Evolutionary conservation across 345 rosid species (phyloP), one percentile per base, ranked within the genome.

Genomic region (Physaria fendleri): DNA sequence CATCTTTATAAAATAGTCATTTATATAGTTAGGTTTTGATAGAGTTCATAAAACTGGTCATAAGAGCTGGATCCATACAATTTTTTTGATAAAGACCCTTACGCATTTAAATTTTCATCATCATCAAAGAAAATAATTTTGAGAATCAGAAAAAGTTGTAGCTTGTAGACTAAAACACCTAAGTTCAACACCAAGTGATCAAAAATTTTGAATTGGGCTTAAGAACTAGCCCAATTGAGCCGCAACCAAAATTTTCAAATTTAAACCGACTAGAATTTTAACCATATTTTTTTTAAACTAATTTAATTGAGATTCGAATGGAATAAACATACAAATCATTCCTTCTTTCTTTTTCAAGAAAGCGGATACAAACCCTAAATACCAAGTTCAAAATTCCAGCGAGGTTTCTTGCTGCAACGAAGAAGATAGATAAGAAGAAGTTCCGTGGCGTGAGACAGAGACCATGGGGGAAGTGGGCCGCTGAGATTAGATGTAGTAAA

Each of bases 381-480:
- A n/a, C n/a, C n/a, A n/a, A n/a, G n/a, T n/a, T n/a, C n/a, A n/a
- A n/a, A n/a, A n/a, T n/a, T n/a, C n/a, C n/a, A n/a, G n/a, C n/a
- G n/a, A n/a, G n/a, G n/a, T n/a, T n/a, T n/a, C n/a, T n/a, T n/a
- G n/a, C n/a, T n/a, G n/a, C n/a, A n/a, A 21, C 12, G 11, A 39
- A 34, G 8, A 48, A 44, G 57, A 11, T n/a, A n/a, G n/a, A 25
- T 43, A 38, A 64, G 60, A 70, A 50, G 42, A 82, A 74, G 69
- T 82, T 70, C 38, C 65, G 83, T n/a, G 88, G 88, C 0, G 88
- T 82, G 24, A 75, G 88, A 7, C 82, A 65, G 67, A 69, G 88
- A 17, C 82, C 82, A 1, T 82, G 87, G 87, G 87, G 87, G 0
- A 60, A 76, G 8, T 82, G 85, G 85, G 85, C 88, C 5, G 85